These are phyloP conservation scores for Nicotiana rustica DNA, from an alignment of 305 asterid species.

Conservation along the genomic window DNA sequence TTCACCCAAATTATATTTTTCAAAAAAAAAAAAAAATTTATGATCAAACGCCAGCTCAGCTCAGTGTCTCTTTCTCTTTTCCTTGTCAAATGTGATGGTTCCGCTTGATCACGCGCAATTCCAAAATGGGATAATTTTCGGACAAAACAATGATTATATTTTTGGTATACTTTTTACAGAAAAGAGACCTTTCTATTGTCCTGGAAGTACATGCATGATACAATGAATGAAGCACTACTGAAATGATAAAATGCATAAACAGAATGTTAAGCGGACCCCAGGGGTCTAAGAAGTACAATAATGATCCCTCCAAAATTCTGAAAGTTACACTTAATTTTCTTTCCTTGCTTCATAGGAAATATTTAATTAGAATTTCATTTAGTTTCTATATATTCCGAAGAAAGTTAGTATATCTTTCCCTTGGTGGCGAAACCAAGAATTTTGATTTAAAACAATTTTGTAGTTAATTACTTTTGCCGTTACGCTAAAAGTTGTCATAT, in stretches of 20 bases:
- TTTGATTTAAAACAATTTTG: neutral
- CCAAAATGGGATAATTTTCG: neutral
- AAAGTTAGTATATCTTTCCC: neutral
- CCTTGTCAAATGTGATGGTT: conserved; percentile 17
- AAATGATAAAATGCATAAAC: conserved; percentile 13
- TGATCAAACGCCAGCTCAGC: too few relatives aligned
- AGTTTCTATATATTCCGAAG: neutral
- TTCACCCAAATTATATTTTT: too few relatives aligned
- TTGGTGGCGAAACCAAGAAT: neutral
- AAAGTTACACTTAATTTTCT: neutral
- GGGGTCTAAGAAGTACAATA: neutral
- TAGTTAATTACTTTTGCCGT: too few relatives aligned
- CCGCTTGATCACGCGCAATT: neutral
- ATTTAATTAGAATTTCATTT: neutral
- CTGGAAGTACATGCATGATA: conserved; percentile 12
- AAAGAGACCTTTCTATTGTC: neutral
- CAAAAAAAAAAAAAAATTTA: too few relatives aligned
- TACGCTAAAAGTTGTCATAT: too few relatives aligned
- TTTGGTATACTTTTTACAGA: neutral
- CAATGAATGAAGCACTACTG: conserved; percentile 22
- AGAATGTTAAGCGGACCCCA: neutral
- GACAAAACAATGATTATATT: neutral
- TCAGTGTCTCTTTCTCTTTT: neutral
- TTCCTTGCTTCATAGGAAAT: neutral
- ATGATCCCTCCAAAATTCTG: neutral